Percentiles rank a stretch among this genome's conserved stretches.
Evolutionary conservation across 208 protist genomes (phyloP).

Genomic region (Wallacemonas collosoma): DNA sequence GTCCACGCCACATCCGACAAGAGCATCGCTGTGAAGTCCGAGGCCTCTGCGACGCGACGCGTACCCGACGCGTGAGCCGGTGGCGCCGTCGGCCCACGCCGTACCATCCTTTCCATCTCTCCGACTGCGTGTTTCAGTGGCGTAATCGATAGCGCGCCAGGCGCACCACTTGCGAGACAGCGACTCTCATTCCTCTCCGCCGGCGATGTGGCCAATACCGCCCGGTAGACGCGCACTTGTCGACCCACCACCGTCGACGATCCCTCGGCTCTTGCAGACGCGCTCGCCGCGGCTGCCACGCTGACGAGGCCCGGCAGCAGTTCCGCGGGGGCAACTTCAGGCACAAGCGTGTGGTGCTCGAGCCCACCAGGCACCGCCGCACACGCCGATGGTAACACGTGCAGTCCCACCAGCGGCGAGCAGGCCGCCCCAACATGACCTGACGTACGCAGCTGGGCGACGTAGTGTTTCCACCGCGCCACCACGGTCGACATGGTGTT

Average conservation of each 20-base stretch:
- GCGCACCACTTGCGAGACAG: too few species aligned
- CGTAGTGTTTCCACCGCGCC: neutral
- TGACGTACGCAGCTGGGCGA: neutral
- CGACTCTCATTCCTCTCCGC: too few species aligned
- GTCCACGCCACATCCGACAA: neutral
- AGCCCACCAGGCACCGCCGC: neutral
- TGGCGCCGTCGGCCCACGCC: neutral
- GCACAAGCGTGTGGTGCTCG: conserved; percentile 31
- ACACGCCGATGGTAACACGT: conserved; percentile 8
- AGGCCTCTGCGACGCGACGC: neutral
- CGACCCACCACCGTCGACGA: conserved; percentile 19
- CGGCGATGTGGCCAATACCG: conserved; percentile 1
- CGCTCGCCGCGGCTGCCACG: neutral
- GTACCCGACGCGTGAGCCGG: neutral
- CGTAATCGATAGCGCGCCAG: neutral
- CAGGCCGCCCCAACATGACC: neutral
- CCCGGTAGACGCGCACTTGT: conserved; percentile 26
- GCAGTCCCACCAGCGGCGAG: neutral
- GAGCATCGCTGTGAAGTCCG: neutral
- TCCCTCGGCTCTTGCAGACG: neutral
- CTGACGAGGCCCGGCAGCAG: conserved; percentile 19
- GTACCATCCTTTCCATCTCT: neutral
- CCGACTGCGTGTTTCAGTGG: conserved; percentile 9
- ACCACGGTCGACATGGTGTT: neutral
- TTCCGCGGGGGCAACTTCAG: conserved; percentile 24